Conservation (phyloP, 31 red algal genomes). For the Endocladia muricata region DNA sequence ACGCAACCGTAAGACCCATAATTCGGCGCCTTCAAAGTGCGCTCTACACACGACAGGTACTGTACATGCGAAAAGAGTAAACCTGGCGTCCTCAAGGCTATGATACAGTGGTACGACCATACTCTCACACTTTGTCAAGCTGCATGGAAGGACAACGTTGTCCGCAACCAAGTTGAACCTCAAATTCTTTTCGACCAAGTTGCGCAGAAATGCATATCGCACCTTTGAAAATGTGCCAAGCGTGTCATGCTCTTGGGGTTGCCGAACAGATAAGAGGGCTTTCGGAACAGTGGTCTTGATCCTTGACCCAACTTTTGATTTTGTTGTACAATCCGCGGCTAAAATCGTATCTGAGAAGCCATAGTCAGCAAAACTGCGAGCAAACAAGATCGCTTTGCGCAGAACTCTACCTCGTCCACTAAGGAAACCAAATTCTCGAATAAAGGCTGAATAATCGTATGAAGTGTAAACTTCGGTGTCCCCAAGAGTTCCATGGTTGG, state of each 20-base stretch:
- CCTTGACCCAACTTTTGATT: slow-evolving; percentile 2
- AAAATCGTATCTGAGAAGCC: slow-evolving; percentile 54
- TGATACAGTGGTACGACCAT: slow-evolving; percentile 40
- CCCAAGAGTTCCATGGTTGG: slow-evolving; percentile 81
- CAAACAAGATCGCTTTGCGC: slow-evolving; percentile 63
- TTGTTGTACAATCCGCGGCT: background rate
- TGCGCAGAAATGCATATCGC: slow-evolving; percentile 40
- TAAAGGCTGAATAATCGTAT: slow-evolving; percentile 90
- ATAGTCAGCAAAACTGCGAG: slow-evolving; percentile 59
- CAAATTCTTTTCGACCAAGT: slow-evolving; percentile 23
- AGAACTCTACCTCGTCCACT: slow-evolving; percentile 66
- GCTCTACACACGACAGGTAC: slow-evolving; percentile 50
- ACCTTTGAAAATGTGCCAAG: background rate
- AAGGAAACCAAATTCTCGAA: slow-evolving; percentile 82
- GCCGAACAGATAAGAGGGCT: slow-evolving; percentile 33
- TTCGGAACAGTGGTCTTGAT: slow-evolving; percentile 51
- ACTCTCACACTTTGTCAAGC: slow-evolving; percentile 33
- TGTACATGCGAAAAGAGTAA: slow-evolving; percentile 58
- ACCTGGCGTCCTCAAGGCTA: slow-evolving; percentile 2
- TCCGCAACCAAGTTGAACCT: slow-evolving; percentile 47
- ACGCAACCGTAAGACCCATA: slow-evolving; percentile 43
- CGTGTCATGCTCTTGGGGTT: background rate
- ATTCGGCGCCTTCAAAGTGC: slow-evolving; percentile 20
- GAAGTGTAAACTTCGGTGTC: slow-evolving; percentile 93
- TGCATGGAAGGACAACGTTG: slow-evolving; percentile 37